A percentile compares a stretch with the other conserved stretches of the same genome.
Evolutionary conservation across 306 rosid species (phyloP).

Genomic region (Pyrus pyrifolia): DNA sequence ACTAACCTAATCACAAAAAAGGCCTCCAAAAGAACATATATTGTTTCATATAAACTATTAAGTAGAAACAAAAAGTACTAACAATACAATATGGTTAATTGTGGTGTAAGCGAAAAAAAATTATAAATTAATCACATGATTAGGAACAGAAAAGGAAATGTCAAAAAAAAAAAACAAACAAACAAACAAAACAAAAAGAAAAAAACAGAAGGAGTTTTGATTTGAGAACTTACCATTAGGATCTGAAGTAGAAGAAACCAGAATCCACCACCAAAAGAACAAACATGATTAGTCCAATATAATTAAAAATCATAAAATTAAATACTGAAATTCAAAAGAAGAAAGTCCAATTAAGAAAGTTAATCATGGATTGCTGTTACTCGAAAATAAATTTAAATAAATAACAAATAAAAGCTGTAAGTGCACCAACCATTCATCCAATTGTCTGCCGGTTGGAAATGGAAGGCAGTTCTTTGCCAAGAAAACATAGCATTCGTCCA

Average conservation of each 20-base stretch:
- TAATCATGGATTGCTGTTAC: neutral
- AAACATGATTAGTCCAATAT: slow-evolving; percentile 11
- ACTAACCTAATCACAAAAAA: no score
- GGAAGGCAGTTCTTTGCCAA: slow-evolving; percentile 83
- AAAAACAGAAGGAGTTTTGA: neutral
- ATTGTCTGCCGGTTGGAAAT: slow-evolving; percentile 62
- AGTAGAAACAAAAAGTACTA: no score
- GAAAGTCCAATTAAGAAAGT: neutral
- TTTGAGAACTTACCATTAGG: slow-evolving; percentile 60
- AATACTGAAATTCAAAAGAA: neutral
- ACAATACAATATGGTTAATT: no score
- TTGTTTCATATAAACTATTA: no score
- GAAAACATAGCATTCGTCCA: slow-evolving; percentile 87
- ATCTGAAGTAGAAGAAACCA: slow-evolving; percentile 48
- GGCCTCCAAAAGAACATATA: no score
- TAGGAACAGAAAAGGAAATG: neutral
- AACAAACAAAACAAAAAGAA: neutral
- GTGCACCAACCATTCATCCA: slow-evolving; percentile 81
- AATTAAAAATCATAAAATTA: neutral
- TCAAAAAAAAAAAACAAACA: neutral
- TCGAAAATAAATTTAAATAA: neutral
- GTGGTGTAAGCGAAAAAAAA: no score
- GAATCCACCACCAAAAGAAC: slow-evolving; percentile 5
- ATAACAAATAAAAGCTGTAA: no score
- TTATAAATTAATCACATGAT: no score